Conservation (phyloP, 345 rosid genomes). For the Hibiscus tridactylites region DNA sequence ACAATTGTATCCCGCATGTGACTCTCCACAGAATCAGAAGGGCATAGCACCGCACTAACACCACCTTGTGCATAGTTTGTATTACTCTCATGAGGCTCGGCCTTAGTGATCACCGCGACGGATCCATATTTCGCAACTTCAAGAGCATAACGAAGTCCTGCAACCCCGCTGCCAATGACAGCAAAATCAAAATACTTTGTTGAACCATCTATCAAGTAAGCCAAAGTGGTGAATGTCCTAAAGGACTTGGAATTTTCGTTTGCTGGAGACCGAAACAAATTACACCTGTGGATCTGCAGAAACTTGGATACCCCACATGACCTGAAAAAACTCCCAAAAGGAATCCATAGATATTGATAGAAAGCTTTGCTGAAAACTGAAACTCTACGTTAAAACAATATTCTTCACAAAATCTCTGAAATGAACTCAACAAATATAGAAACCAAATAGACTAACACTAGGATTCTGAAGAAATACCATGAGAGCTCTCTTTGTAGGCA, state of each 20-base stretch:
- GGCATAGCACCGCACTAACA: conserved; percentile 90
- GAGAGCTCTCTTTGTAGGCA: conserved; percentile 44
- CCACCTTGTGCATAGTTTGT: conserved; percentile 99
- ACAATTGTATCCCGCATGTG: conserved; percentile 94
- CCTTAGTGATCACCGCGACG: conserved; percentile 89
- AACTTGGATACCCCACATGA: conserved; percentile 43
- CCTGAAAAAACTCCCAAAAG: conserved; percentile 31
- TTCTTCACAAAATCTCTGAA: neutral
- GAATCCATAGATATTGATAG: neutral
- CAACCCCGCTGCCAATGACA: conserved; percentile 94
- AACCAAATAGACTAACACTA: neutral
- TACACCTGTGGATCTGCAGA: conserved; percentile 33
- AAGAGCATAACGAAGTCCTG: conserved; percentile 89
- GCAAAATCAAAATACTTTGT: conserved; percentile 79
- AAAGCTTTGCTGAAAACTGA: conserved; percentile 2
- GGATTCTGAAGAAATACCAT: conserved; percentile 35
- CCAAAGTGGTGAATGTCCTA: conserved; percentile 23
- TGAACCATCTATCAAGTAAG: conserved; percentile 35
- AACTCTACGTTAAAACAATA: neutral
- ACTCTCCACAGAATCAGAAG: conserved; percentile 92
- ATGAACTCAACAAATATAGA: neutral
- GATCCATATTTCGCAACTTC: conserved; percentile 91
- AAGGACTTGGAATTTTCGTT: conserved; percentile 28
- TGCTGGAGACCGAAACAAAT: conserved; percentile 17
- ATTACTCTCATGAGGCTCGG: conserved; percentile 95